A percentile compares a stretch with the other conserved stretches of the same genome.
phyloP scores from a whole-genome alignment of 345 rosid species.

The Physaria fendleri region DNA sequence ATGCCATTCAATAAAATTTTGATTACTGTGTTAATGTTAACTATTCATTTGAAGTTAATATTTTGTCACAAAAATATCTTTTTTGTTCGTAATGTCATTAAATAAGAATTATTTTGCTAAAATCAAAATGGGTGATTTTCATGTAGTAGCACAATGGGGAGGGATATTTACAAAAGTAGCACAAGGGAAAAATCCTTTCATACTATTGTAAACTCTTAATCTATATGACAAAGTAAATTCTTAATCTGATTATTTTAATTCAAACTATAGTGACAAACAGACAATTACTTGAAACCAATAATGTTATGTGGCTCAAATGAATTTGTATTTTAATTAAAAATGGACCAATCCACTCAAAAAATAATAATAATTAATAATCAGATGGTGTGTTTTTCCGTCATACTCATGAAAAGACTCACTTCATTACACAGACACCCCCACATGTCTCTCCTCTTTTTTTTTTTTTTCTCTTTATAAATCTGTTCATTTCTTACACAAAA shows the following conservation, averaged over 20 bases:
- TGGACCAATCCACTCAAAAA: neutral
- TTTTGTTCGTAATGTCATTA: neutral
- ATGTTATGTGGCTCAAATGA: conserved; percentile 17
- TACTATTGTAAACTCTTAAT: neutral
- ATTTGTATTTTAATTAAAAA: conserved; percentile 16
- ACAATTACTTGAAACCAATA: neutral
- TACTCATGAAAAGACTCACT: conserved; percentile 10
- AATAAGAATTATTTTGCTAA: neutral
- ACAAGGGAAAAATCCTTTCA: neutral
- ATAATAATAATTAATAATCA: conserved; percentile 34
- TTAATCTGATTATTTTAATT: neutral
- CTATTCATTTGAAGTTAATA: neutral
- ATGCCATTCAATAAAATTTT: neutral
- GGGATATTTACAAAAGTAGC: neutral
- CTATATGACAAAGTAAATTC: no score
- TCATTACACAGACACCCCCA: neutral
- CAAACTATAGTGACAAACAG: conserved; percentile 12
- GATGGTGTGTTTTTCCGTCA: conserved; percentile 28
- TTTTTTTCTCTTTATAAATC: conserved; percentile 11
- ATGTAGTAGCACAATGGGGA: no score
- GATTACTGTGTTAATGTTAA: no score
- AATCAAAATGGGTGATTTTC: no score
- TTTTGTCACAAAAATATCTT: no score
- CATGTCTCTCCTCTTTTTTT: conserved; percentile 15
- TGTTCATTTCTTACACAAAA: conserved; percentile 10